Evolutionary conservation across 805 yeast species (phyloP).

Genomic region (Spencermartinsiella europaea): DNA sequence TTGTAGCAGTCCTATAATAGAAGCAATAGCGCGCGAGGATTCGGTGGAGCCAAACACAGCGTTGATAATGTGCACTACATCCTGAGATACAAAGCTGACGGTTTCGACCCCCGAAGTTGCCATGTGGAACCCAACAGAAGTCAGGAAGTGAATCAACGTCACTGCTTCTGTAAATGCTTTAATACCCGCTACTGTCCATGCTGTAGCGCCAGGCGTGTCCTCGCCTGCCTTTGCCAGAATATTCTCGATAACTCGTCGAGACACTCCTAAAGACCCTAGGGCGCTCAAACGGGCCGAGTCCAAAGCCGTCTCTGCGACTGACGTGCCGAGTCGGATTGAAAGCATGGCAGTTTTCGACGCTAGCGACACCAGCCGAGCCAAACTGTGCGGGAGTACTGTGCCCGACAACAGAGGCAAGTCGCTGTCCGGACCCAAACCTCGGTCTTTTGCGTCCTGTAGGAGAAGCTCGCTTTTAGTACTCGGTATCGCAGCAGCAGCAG

Average conservation of each 20-base stretch:
- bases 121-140: slow-evolving; percentile 28
- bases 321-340: slow-evolving; percentile 26
- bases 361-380: slow-evolving; percentile 27
- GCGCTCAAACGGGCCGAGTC: slow-evolving; percentile 25
- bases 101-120: slow-evolving; percentile 24
- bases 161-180: slow-evolving; percentile 21
- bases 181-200: slow-evolving; percentile 23
- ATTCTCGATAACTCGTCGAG: slow-evolving; percentile 26
- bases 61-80: slow-evolving; percentile 28
- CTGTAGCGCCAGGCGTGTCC: slow-evolving; percentile 26
- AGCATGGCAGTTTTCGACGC: slow-evolving; percentile 25
- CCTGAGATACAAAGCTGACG: slow-evolving; percentile 24
- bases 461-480: background rate
- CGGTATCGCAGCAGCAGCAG: too few species aligned
- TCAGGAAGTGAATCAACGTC: slow-evolving; percentile 26
- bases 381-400: slow-evolving; percentile 24
- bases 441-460: background rate
- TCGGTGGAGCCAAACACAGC: slow-evolving; percentile 32
- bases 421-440: background rate
- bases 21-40: slow-evolving; percentile 27
- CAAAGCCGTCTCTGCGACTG: slow-evolving; percentile 24
- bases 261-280: slow-evolving; percentile 25
- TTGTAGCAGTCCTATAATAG: slow-evolving; percentile 24
- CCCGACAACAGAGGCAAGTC: background rate
- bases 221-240: slow-evolving; percentile 27